phyloP scores from a whole-genome alignment of 192 early-diverging fungal genomes.

The Mortierella antarctica region DNA sequence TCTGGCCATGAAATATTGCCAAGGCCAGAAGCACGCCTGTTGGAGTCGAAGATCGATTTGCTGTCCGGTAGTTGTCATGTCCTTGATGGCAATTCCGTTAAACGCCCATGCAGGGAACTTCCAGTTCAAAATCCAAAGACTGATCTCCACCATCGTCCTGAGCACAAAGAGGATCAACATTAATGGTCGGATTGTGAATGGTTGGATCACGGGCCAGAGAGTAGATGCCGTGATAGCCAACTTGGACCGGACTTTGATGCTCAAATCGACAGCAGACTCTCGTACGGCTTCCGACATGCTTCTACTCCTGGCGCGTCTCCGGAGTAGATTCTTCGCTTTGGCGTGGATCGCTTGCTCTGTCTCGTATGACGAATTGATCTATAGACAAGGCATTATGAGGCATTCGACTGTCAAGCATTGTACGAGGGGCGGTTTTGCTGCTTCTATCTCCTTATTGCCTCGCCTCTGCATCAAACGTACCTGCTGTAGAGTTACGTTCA shows the following conservation, averaged over 20 bases:
- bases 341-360: constrained; percentile 61
- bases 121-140: constrained; percentile 69
- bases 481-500: constrained; percentile 64
- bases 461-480: constrained; percentile 38
- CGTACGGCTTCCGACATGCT: constrained; percentile 55
- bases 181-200: constrained; percentile 49
- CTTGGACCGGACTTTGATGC: constrained; percentile 44
- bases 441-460: neutral
- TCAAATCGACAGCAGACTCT: constrained; percentile 51
- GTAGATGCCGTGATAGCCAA: constrained; percentile 29
- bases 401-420: neutral
- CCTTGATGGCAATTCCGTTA: constrained; percentile 78
- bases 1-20: constrained; percentile 80
- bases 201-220: constrained; percentile 52
- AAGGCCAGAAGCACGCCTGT: constrained; percentile 87
- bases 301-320: constrained; percentile 45
- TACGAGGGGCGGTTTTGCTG: neutral
- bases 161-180: constrained; percentile 60
- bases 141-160: constrained; percentile 62
- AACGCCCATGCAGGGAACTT: constrained; percentile 66
- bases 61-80: constrained; percentile 76
- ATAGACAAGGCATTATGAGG: neutral
- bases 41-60: constrained; percentile 92
- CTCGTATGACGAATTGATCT: constrained; percentile 75
- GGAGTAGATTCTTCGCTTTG: constrained; percentile 38